Base-by-base conservation (phyloP, 2,329 filamentous ascomycete species). In the Dendryphion nanum region DNA sequence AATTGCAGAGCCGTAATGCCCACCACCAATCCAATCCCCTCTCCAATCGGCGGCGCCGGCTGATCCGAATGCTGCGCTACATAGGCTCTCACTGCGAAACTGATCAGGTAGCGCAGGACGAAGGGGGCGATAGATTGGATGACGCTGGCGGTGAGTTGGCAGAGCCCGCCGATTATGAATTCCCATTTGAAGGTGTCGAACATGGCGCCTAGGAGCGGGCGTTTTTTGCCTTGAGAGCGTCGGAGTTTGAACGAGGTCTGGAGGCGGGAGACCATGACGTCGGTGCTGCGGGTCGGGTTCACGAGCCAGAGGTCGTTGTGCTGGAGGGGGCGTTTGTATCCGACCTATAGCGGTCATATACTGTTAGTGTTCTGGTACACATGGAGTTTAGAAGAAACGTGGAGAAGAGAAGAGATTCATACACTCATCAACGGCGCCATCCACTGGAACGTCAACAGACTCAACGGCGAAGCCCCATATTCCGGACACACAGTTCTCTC, bases 1-100 rank as follows among this genome's bases (percentile, higher is more conserved):
- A 90, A 75, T 63, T 96, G 90, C 88, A 97, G 93, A 29, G 76
- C 64, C 1, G 86, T 89, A 40, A 97, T 84, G 6, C 87, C 91
- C 39, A 97, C 64, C 2, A 89, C 89, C 20, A 95, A 72, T 0
- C 90, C 91, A 39, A 97, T 72, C 16, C 91, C 93, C 31, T 75
- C 73, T 3, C 83, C 83, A 34, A 97, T 82, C 36, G 78, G 61
- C 1, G 93, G 91, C 1, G 75, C 70, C 0, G 81, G 74, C 6
- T 69, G 70, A 0, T 62, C 66, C 6, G 65, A 64, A 18, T 76
- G 69, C 41, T 75, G 64, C 1, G 89, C 87, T 17, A 75, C 61
- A 63, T 87, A 97, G 3, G 90, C 89, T 40, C 89, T 78, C 14
- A 81, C 78, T 1, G 90, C 86, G 59, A 94, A 97, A 32, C 80